phyloP scores from a whole-genome alignment of 1,139 yeast genomes.

The Suhomyces yuchorum region DNA sequence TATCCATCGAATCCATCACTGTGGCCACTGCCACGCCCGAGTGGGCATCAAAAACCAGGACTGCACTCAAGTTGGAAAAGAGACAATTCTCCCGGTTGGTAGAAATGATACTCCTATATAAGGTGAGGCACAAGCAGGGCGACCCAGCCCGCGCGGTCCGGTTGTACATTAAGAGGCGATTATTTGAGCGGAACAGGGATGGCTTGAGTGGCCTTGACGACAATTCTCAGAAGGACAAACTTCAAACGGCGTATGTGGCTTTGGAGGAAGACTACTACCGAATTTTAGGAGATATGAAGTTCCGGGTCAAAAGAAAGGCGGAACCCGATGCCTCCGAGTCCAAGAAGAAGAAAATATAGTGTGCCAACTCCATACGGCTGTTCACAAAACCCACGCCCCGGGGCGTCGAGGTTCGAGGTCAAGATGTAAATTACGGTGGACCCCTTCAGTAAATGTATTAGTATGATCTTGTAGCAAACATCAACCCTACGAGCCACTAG shows the following conservation, averaged over 20 bases:
- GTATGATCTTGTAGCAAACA: neutral
- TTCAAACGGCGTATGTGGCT: conserved; percentile 73
- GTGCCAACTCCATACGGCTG: neutral
- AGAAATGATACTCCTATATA: conserved; percentile 70
- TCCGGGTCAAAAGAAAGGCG: conserved; percentile 21
- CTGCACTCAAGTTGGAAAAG: conserved; percentile 61
- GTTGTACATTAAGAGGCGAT: conserved; percentile 66
- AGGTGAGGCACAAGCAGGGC: conserved; percentile 32
- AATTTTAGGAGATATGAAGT: conserved; percentile 43
- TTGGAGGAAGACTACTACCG: conserved; percentile 71
- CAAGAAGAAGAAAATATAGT: conserved; percentile 2
- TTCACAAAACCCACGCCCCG: neutral
- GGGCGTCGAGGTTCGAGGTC: neutral
- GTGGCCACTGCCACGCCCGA: conserved; percentile 28
- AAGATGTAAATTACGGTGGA: neutral
- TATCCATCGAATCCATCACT: conserved; percentile 27
- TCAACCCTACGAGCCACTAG: too few relatives aligned
- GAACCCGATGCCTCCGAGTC: conserved; percentile 7
- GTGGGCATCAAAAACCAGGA: conserved; percentile 48
- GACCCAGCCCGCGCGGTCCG: conserved; percentile 48
- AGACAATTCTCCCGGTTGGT: conserved; percentile 77
- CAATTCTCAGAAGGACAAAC: conserved; percentile 61
- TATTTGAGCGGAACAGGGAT: conserved; percentile 77
- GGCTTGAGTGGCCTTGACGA: conserved; percentile 68
- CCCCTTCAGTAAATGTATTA: neutral